A percentile compares a stretch with the other conserved stretches of the same genome.
Evolutionary conservation across 805 yeast genomes (phyloP).

Genomic region (Kodamaea hsintzibuensis): DNA sequence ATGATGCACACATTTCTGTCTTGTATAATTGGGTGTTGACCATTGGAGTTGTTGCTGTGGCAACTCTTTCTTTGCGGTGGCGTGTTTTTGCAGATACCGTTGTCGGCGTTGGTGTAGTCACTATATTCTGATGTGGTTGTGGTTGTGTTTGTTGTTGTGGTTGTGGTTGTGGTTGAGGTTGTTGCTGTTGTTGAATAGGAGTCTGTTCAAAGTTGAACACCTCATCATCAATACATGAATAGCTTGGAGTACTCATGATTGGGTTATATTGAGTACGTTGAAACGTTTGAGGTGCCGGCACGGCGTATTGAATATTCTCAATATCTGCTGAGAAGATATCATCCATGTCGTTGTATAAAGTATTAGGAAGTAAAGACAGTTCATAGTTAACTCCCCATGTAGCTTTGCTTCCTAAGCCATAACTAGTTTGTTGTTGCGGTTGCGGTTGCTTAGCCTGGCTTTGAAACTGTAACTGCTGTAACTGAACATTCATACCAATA

Average conservation of each 20-base stretch:
- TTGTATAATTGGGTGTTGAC: conserved; percentile 74
- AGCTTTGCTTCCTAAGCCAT: not conserved
- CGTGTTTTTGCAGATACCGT: not conserved
- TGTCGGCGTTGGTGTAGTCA: not conserved
- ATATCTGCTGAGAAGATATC: conserved; percentile 1
- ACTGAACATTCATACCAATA: conserved; percentile 6
- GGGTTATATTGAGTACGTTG: not conserved
- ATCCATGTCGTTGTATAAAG: conserved; percentile 15
- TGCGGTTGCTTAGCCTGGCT: not conserved
- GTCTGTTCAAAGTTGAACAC: conserved; percentile 1
- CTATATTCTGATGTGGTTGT: not conserved
- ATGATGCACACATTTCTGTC: conserved; percentile 87
- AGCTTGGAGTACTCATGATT: not conserved
- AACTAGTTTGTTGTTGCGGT: not conserved
- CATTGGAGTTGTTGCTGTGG: not conserved
- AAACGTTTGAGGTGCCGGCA: not conserved
- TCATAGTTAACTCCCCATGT: conserved; percentile 9
- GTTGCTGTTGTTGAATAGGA: not conserved
- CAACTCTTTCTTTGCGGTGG: not conserved
- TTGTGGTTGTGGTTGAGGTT: not conserved
- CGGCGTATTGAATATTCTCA: not conserved
- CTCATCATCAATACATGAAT: conserved; percentile 1
- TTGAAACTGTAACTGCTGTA: not conserved
- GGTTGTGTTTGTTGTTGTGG: not conserved
- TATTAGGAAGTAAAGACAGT: conserved; percentile 24